phyloP scores from a whole-genome alignment of 495 filamentous ascomycete species.

The Penicillium argentinense region DNA sequence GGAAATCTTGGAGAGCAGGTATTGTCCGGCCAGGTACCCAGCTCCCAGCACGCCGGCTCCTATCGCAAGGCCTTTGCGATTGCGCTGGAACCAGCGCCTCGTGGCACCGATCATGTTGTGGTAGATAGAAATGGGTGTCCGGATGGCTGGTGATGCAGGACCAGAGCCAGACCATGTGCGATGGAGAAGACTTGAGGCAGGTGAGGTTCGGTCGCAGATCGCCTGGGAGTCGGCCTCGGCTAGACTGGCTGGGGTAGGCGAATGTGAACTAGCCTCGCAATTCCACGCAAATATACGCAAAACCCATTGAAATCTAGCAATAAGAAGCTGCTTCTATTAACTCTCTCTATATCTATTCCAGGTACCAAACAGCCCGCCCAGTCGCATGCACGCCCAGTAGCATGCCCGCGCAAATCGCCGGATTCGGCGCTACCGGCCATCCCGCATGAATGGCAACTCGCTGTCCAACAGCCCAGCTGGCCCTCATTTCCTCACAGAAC shows the following conservation, averaged over 20 bases:
- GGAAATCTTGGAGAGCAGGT: constrained; percentile 84
- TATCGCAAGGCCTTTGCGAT: constrained; percentile 85
- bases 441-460: too few species aligned
- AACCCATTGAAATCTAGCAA: too few species aligned
- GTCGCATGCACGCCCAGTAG: too few species aligned
- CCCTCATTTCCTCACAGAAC: too few species aligned
- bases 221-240: constrained; percentile 3
- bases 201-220: not conserved
- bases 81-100: constrained; percentile 85
- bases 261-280: not conserved
- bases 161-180: constrained; percentile 1
- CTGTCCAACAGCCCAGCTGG: too few species aligned
- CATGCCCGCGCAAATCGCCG: too few species aligned
- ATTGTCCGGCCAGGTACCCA: constrained; percentile 90
- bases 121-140: not conserved
- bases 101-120: constrained; percentile 76
- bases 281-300: not conserved
- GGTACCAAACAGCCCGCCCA: too few species aligned
- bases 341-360: too few species aligned
- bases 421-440: too few species aligned
- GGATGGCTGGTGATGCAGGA: constrained; percentile 1
- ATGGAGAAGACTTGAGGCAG: not conserved
- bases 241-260: not conserved
- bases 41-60: constrained; percentile 82
- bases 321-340: too few species aligned